A percentile compares a stretch with the other conserved stretches of the same genome.
phyloP scores from a whole-genome alignment of 2,329 filamentous ascomycete species.

The Monosporascus sp. region DNA sequence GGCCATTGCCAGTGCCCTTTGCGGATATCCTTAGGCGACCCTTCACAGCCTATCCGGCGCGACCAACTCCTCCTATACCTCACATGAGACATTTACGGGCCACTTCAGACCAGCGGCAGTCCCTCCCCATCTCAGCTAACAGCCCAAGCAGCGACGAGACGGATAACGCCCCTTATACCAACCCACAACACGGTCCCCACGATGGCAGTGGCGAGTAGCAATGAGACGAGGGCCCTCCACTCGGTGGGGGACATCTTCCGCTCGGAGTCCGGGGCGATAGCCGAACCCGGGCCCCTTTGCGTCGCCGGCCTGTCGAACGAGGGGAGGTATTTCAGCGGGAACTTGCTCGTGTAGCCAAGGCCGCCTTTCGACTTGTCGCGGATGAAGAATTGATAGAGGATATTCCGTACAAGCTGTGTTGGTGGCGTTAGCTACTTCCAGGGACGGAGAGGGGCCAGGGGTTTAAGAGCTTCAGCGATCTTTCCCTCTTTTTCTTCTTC shows the following conservation, averaged over 20 bases:
- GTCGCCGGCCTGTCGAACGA: constrained; percentile 33
- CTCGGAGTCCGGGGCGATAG: constrained; percentile 20
- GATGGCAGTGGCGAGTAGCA: constrained; percentile 12
- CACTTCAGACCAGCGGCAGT: no score
- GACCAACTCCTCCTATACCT: no score
- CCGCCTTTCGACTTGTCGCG: constrained; percentile 54
- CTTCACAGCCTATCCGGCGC: no score
- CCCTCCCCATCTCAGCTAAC: no score
- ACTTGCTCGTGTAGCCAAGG: constrained; percentile 56
- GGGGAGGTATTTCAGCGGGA: constrained; percentile 69
- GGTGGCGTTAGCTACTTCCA: constrained; percentile 11
- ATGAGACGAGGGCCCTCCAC: constrained; percentile 17
- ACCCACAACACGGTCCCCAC: constrained; percentile 10
- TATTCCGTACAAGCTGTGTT: constrained; percentile 37
- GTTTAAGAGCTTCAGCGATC: no score
- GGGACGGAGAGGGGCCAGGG: no score
- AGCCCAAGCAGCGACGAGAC: no score
- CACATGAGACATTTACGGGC: no score
- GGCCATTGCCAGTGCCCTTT: no score
- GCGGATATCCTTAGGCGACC: no score
- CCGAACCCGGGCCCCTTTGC: constrained; percentile 12
- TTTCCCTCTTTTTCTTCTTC: no score
- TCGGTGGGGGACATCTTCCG: constrained; percentile 28
- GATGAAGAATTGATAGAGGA: constrained; percentile 59
- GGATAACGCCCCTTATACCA: background rate